These are phyloP conservation scores for Dryadomyces sulphureus DNA, from an alignment of 2,329 filamentous ascomycete genomes.

Conservation along the genomic window DNA sequence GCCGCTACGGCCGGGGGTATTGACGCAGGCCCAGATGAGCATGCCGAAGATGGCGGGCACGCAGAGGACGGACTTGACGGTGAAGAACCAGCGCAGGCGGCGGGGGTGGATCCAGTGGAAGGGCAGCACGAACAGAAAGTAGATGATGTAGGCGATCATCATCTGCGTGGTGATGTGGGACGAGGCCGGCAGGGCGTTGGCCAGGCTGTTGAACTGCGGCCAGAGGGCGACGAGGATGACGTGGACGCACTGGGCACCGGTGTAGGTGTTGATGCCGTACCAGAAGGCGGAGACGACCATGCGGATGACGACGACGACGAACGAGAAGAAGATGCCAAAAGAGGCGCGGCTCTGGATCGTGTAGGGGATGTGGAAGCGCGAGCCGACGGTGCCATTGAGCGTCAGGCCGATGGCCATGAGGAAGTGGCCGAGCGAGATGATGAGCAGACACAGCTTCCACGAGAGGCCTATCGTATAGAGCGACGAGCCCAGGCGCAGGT, in stretches of 20 bases:
- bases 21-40: slow-evolving; percentile 67
- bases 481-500: not conserved
- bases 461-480: not conserved
- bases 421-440: slow-evolving; percentile 32
- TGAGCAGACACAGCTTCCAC: slow-evolving; percentile 2
- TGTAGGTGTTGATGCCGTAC: slow-evolving; percentile 19
- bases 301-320: slow-evolving; percentile 16
- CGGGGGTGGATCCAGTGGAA: slow-evolving; percentile 14
- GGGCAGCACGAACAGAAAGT: slow-evolving; percentile 12
- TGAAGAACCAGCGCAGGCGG: slow-evolving; percentile 13
- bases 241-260: slow-evolving; percentile 15
- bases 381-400: slow-evolving; percentile 20
- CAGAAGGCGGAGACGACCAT: slow-evolving; percentile 19
- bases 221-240: slow-evolving; percentile 21
- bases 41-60: not conserved
- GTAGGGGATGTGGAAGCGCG: slow-evolving; percentile 22
- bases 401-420: slow-evolving; percentile 34
- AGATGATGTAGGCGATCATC: slow-evolving; percentile 11
- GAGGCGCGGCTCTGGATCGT: slow-evolving; percentile 19
- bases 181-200: slow-evolving; percentile 22
- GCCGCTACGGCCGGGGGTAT: slow-evolving; percentile 19
- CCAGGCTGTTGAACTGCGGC: slow-evolving; percentile 23
- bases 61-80: slow-evolving; percentile 9
- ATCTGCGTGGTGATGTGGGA: slow-evolving; percentile 16
- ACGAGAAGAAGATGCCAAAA: slow-evolving; percentile 20